Base-by-base conservation (phyloP, 2,329 filamentous ascomycete genomes). In the Cladorrhinum sp. region DNA sequence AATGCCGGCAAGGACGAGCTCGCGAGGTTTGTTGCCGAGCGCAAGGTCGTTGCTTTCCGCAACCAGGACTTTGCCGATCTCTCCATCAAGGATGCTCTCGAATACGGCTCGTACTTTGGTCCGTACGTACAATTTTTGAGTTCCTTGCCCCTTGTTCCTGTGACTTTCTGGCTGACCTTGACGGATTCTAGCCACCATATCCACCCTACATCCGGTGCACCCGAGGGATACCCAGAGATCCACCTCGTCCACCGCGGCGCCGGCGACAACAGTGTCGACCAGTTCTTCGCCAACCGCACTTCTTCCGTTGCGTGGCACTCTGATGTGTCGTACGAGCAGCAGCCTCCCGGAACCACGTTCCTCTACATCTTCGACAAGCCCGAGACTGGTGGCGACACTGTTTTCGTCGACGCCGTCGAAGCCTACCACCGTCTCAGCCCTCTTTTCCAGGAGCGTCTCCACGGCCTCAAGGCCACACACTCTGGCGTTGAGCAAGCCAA, bases 281-380 rank as follows among this genome's bases (percentile, higher is more conserved):
- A 82, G 46, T 89, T 87, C 73, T 86, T 91, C 59, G 78, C 70
- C 61, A 84, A 85, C 52, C 83, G 89, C 21, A 93, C 90, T 2
- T 94, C 88, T 75, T 90, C 88, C 1, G 86, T 96, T 1, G 91
- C 91, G 7, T 96, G 92, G 92, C 92, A 96, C 76, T 90, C 87
- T 0, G 92, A 96, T 67, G 88, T 96, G 1, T 90, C 89, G 0
- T 96, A 96, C 72, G 93, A 96, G 77, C 79, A 84, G 66, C 92
- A 97, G 76, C 92, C 93, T 1, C 92, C 93, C 0, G 91, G 92
- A 28, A 96, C 92, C 0, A 96, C 93, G 0, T 96, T 96, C 75
- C 76, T 96, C 36, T 96, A 96, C 72, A 81, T 92, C 55, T 82
- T 97, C n/a, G 92, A 96, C 71, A 87, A 85, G 50, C 92, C 92